A percentile compares a stretch with the other conserved stretches of the same genome.
These are phyloP conservation scores for Halenospora varia DNA, from an alignment of 495 filamentous ascomycete genomes.

Conservation along the genomic window DNA sequence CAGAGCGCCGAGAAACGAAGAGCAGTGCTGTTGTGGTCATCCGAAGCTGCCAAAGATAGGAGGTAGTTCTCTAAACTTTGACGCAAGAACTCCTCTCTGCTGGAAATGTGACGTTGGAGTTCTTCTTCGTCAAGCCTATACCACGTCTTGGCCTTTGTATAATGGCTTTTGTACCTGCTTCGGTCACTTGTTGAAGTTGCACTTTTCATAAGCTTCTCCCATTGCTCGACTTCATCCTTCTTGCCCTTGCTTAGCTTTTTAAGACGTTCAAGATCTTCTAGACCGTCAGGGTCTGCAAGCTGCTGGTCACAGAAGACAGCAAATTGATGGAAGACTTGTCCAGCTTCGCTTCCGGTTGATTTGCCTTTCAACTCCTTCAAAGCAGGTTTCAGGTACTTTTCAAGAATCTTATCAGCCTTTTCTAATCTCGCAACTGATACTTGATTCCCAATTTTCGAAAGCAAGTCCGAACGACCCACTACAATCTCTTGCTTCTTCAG, in stretches of 20 bases:
- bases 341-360: conserved; percentile 66
- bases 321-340: conserved; percentile 90
- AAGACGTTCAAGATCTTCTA: conserved; percentile 82
- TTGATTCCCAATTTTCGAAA: conserved; percentile 83
- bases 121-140: conserved; percentile 84
- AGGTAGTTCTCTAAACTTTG: conserved; percentile 95
- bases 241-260: conserved; percentile 77
- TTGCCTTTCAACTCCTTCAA: conserved; percentile 74
- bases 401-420: conserved; percentile 85
- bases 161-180: conserved; percentile 35
- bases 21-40: conserved; percentile 83
- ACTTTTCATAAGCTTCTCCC: conserved; percentile 52
- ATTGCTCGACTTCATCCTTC: conserved; percentile 66
- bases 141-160: conserved; percentile 76
- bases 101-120: conserved; percentile 69
- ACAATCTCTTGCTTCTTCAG: conserved; percentile 66
- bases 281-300: conserved; percentile 73
- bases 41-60: conserved; percentile 73
- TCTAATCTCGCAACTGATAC: conserved; percentile 90
- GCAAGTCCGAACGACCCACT: conserved; percentile 72
- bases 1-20: conserved; percentile 94
- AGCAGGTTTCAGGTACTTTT: conserved; percentile 75
- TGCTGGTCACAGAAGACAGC: conserved; percentile 94
- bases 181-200: conserved; percentile 48
- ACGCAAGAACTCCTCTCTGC: conserved; percentile 73